phyloP scores from a whole-genome alignment of 495 filamentous ascomycete species.

The Aspergillus affinis region DNA sequence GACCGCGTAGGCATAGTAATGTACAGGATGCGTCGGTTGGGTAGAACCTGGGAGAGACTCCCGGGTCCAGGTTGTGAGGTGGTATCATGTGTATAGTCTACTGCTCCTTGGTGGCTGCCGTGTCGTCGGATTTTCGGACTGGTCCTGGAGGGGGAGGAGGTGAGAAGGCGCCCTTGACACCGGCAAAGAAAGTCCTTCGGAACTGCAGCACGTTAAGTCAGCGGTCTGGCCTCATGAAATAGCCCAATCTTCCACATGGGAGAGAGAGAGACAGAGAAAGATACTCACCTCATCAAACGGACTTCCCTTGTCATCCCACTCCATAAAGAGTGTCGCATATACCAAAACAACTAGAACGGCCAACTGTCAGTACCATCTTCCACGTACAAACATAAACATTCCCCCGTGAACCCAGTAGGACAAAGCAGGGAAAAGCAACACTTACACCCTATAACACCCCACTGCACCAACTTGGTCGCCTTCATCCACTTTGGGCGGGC shows the following conservation, averaged over 20 bases:
- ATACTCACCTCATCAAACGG: constrained; percentile 57
- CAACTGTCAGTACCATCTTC: constrained; percentile 10
- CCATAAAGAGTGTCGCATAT: constrained; percentile 78
- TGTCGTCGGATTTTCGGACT: constrained; percentile 25
- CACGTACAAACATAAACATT: constrained; percentile 32
- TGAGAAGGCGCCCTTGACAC: constrained; percentile 36
- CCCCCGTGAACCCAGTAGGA: constrained; percentile 49
- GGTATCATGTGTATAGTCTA: background rate
- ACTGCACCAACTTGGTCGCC: constrained; percentile 66
- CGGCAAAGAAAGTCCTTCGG: constrained; percentile 38
- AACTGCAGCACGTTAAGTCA: constrained; percentile 25
- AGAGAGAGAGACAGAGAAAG: constrained; percentile 5
- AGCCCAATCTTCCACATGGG: background rate
- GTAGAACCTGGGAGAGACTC: background rate
- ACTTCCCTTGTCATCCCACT: constrained; percentile 62
- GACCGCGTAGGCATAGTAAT: constrained; percentile 10
- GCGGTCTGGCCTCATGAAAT: background rate
- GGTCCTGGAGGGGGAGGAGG: constrained; percentile 34
- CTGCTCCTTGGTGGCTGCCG: constrained; percentile 1
- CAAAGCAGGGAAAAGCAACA: constrained; percentile 8
- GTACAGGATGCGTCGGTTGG: constrained; percentile 4
- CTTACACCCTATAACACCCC: constrained; percentile 64
- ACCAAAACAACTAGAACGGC: constrained; percentile 56
- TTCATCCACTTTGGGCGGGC: constrained; percentile 75
- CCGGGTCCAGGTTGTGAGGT: background rate